These are phyloP conservation scores for Paramyrothecium roridum DNA, from an alignment of 2,329 filamentous ascomycete genomes.

Conservation along the genomic window DNA sequence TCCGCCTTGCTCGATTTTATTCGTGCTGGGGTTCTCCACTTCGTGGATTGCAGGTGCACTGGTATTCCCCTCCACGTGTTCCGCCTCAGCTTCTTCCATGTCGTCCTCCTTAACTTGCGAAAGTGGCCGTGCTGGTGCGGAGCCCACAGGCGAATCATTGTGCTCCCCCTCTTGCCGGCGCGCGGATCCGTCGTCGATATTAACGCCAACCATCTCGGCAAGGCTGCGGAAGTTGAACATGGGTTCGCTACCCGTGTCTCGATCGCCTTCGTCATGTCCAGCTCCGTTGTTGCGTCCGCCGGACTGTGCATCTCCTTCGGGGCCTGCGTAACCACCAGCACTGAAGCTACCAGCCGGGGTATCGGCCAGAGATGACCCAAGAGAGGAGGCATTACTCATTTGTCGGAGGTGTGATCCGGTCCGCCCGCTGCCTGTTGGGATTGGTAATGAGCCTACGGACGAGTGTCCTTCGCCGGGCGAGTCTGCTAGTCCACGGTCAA, in stretches of 20 bases:
- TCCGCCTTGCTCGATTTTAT: constrained; percentile 4
- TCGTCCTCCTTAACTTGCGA: constrained; percentile 36
- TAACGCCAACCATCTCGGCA: constrained; percentile 75
- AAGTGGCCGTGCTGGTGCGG: constrained; percentile 20
- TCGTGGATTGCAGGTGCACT: constrained; percentile 1
- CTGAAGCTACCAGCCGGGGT: constrained; percentile 55
- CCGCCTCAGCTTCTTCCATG: constrained; percentile 27
- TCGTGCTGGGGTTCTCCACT: neutral
- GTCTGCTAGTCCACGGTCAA: constrained; percentile 50
- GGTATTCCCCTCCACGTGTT: constrained; percentile 21
- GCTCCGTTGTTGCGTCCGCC: constrained; percentile 52
- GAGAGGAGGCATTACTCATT: constrained; percentile 83
- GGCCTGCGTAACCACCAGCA: constrained; percentile 26
- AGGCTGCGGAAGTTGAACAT: constrained; percentile 92
- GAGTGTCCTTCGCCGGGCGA: constrained; percentile 21
- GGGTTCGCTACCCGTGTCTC: constrained; percentile 60
- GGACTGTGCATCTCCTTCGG: constrained; percentile 44
- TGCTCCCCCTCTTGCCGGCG: constrained; percentile 23
- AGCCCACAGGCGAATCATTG: constrained; percentile 16
- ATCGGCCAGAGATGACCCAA: constrained; percentile 73
- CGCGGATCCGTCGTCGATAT: constrained; percentile 45
- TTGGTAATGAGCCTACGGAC: constrained; percentile 37
- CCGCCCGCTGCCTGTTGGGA: constrained; percentile 49
- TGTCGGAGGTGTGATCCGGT: constrained; percentile 73
- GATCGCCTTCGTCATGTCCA: constrained; percentile 45